Base-by-base conservation (phyloP, 116 monocot genomes). In the Zostera marina region DNA sequence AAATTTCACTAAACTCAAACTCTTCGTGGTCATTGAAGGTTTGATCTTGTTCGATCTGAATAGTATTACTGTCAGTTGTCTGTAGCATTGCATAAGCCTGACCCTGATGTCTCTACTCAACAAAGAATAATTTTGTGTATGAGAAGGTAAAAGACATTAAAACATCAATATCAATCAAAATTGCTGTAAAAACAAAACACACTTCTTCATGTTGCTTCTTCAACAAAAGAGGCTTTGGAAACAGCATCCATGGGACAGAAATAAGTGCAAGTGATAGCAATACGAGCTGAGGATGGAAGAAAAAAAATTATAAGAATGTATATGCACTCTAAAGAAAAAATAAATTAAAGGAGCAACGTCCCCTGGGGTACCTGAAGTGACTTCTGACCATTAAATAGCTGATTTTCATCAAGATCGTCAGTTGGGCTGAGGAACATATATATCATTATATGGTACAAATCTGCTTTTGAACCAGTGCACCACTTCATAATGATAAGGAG, bases 391-490 rank as follows among this genome's bases (percentile, higher is more conserved):
- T 77, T 53, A 65, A 99, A 91, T 47, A 99, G 79, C 64, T 99
- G 91, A 65, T 99, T 99, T 73, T 91, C 99, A 70, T 84, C 91
- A 65, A 99, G 84, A 56, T 99, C 91, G 51, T 99, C 99, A 19
- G 91, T 87, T 71, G 99, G 99, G 63, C 99, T 91, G 38, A 99
- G 81, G 65, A 99, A 99, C 99, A 99, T 99, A 58, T 99, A 99
- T 64, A 99, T 99, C 99, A 99, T 99, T n/a, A 91, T 79, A 68
- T 99, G 99, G 68, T 99, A 99, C 8, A 99, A 65, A 76, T 99
- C 99, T 49, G 91, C 71, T 63, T 81, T 68, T 45, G 99, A 87
- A 51, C 99, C 99, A 59, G 91, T 91, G 70, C 83, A 84, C 99
- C 99, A 99, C 66, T 99, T 99, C 16, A 99, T 63, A 69, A 99